Evolutionary conservation across 768 basidiomycete species (phyloP).

Genomic region (Nidula microcarpa): DNA sequence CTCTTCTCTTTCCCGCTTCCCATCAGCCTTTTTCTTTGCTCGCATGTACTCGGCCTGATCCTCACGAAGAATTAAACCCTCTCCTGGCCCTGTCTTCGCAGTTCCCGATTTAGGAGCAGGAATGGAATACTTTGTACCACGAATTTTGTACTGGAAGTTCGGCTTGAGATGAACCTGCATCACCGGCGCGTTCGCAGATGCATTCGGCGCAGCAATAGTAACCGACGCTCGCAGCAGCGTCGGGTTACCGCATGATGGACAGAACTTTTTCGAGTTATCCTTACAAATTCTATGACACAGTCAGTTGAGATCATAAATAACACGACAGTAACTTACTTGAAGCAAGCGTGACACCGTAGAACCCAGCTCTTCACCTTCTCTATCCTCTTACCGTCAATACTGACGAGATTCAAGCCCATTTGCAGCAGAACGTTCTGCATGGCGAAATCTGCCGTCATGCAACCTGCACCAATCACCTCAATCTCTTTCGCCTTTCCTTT

Average conservation of each 20-base stretch:
- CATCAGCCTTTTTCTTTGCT: slow-evolving; percentile 75
- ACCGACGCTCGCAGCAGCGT: slow-evolving; percentile 90
- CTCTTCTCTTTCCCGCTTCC: slow-evolving; percentile 76
- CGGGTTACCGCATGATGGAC: slow-evolving; percentile 94
- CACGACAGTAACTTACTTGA: slow-evolving; percentile 69
- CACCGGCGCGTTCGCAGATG: slow-evolving; percentile 55
- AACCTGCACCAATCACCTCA: slow-evolving; percentile 62
- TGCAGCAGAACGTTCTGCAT: slow-evolving; percentile 98
- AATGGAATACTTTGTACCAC: slow-evolving; percentile 91
- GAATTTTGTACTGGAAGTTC: slow-evolving; percentile 91
- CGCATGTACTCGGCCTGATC: slow-evolving; percentile 87
- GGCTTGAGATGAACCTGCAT: slow-evolving; percentile 92
- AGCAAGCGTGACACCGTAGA: slow-evolving; percentile 95
- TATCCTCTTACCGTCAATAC: slow-evolving; percentile 88
- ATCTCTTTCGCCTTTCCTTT: slow-evolving; percentile 33
- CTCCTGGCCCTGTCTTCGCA: slow-evolving; percentile 78
- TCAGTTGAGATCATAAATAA: neutral
- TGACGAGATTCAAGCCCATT: slow-evolving; percentile 88
- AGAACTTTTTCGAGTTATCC: slow-evolving; percentile 92
- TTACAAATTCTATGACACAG: slow-evolving; percentile 75
- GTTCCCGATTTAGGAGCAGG: slow-evolving; percentile 87
- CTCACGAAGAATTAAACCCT: slow-evolving; percentile 86
- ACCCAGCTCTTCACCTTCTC: slow-evolving; percentile 94
- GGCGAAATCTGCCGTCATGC: slow-evolving; percentile 98
- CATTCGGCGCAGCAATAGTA: slow-evolving; percentile 68